Evolutionary conservation across 2,329 filamentous ascomycete genomes (phyloP), one percentile per base, ranked within the genome.

Genomic region (Ophiostoma novo-ulmi): DNA sequence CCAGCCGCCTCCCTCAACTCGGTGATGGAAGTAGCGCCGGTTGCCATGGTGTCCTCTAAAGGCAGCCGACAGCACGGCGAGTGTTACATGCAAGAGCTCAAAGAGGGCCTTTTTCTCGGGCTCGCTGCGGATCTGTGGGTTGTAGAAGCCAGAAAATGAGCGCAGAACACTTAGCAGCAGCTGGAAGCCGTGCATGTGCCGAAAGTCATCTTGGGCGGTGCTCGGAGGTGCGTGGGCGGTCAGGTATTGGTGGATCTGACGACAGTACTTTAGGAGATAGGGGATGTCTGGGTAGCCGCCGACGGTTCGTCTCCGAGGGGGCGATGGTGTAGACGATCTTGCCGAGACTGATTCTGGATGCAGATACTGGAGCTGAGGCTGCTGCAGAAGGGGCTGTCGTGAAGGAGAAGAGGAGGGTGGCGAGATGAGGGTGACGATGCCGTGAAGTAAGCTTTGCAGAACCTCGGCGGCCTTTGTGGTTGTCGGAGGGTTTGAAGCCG

Each of bases 31-130:
- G 81, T 94, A 97, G 75, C 91, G 88, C 76, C 90, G 87, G 80
- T 98, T 99, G 26, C 94, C 94, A 66, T 90, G 85, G 79, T 98
- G 93, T 65, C 88, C 88, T 70, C 88, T 87, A 74, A 99, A 85
- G 17, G 89, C 88, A 67, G 90, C 89, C 1, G 91, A 89, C 38
- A 98, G 81, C 17, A 95, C 87, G 41, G 88, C 88, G 55, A 95
- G 82, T n/a, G 91, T 85, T 10, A 85, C 85, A 76, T 93, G 87
- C 22, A 97, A 82, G 22, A 94, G 82, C 72, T 87, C 85, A 76
- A 93, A 91, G 71, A 92, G 82, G 64, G 84, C 83, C 71, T 83
- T 81, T 78, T 89, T 91, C 72, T 92, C 88, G 65, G 87, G 81
- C 55, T 87, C 80, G 68, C 80, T 85, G 76, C 85, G 85, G 77